Conservation (phyloP, 2,329 filamentous ascomycete species). For the Colletotrichum sp. region DNA sequence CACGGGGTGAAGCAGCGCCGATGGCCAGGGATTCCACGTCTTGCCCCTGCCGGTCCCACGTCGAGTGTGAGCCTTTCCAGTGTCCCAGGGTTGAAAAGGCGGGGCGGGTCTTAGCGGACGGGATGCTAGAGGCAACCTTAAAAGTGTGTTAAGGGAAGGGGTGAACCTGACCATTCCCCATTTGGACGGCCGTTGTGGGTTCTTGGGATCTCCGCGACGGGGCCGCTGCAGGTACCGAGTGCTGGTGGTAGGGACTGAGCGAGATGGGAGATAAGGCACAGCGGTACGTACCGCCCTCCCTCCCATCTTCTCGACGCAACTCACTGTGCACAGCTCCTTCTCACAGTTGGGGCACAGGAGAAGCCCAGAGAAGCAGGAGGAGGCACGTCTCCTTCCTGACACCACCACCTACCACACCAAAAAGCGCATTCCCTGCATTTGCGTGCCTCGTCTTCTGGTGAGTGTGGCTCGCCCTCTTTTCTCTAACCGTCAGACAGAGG, state of each 20-base stretch:
- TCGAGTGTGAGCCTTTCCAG: neutral
- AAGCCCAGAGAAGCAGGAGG: neutral
- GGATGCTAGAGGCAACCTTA: constrained; percentile 18
- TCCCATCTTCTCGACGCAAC: neutral
- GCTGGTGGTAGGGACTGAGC: neutral
- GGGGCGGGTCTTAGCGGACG: constrained; percentile 11
- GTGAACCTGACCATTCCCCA: neutral
- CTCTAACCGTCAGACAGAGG: constrained; percentile 1
- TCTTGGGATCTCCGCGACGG: neutral
- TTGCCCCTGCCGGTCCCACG: neutral
- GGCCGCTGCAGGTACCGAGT: constrained; percentile 15
- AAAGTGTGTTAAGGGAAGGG: constrained; percentile 1
- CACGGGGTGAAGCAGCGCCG: neutral
- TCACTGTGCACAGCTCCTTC: neutral
- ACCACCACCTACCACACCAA: neutral
- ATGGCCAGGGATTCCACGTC: neutral
- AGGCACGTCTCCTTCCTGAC: neutral
- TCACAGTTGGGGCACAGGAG: neutral
- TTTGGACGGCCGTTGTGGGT: neutral
- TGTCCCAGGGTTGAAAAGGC: neutral
- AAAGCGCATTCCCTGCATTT: neutral
- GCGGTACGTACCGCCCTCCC: neutral
- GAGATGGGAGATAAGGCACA: neutral
- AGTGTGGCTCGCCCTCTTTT: neutral
- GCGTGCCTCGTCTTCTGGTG: neutral